Evolutionary conservation across 306 rosid species (phyloP).

Genomic region (Ceratonia siliqua): DNA sequence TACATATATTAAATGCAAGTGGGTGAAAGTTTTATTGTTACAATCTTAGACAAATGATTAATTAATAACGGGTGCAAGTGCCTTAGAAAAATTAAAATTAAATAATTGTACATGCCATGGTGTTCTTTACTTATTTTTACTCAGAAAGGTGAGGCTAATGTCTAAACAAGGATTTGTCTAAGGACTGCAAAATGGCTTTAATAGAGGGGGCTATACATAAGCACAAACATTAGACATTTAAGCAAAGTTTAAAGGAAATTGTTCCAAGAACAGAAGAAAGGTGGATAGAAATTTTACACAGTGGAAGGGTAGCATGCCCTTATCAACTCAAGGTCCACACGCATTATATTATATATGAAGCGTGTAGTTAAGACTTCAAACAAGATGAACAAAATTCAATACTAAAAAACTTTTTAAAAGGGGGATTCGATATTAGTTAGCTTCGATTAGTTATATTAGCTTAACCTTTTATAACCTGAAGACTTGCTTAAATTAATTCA

Average conservation of each 20-base stretch:
- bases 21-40: too few relatives aligned
- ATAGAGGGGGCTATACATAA: constrained; percentile 77
- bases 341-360: constrained; percentile 34
- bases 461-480: neutral
- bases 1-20: too few relatives aligned
- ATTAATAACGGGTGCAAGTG: neutral
- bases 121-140: constrained; percentile 1
- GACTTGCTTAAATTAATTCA: neutral
- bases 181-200: constrained; percentile 57
- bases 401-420: neutral
- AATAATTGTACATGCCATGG: neutral
- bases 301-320: constrained; percentile 97
- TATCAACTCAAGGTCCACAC: constrained; percentile 58
- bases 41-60: neutral
- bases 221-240: constrained; percentile 68
- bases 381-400: neutral
- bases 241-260: constrained; percentile 73
- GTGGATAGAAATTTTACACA: constrained; percentile 45
- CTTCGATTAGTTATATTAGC: constrained; percentile 15
- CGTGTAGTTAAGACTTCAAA: neutral
- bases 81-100: neutral
- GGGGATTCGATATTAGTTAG: constrained; percentile 20
- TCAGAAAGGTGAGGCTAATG: constrained; percentile 19
- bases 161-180: constrained; percentile 42
- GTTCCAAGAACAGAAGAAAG: constrained; percentile 62